Evolutionary conservation across 495 filamentous ascomycete genomes (phyloP).

Genomic region (Neurospora sp.): DNA sequence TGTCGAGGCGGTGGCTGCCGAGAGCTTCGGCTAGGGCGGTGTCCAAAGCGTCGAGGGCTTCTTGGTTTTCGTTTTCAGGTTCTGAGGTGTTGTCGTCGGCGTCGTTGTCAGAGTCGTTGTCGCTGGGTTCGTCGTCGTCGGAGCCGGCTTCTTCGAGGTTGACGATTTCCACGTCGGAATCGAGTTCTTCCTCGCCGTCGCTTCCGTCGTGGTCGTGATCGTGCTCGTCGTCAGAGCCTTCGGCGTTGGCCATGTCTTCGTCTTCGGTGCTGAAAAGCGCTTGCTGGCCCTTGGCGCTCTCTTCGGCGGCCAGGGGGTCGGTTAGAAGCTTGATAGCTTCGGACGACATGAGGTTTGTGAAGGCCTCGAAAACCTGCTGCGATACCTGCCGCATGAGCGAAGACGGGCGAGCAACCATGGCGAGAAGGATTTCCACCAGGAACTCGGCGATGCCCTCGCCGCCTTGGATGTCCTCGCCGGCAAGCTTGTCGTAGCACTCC

Average conservation of each 20-base stretch:
- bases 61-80: constrained; percentile 37
- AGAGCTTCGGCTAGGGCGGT: constrained; percentile 69
- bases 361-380: constrained; percentile 74
- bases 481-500: constrained; percentile 48
- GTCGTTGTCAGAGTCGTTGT: constrained; percentile 25
- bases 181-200: constrained; percentile 22
- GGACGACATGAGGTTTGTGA: constrained; percentile 59
- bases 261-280: constrained; percentile 73
- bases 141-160: constrained; percentile 31
- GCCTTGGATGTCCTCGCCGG: constrained; percentile 7
- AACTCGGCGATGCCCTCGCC: constrained; percentile 57
- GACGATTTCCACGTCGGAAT: constrained; percentile 36
- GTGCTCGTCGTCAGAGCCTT: constrained; percentile 23
- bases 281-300: constrained; percentile 72
- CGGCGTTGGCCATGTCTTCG: constrained; percentile 39
- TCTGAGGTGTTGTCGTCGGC: constrained; percentile 6
- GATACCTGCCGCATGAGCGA: constrained; percentile 76
- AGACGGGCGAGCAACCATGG: constrained; percentile 78
- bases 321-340: constrained; percentile 65
- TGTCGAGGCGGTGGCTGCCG: constrained; percentile 48
- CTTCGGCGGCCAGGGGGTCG: constrained; percentile 63
- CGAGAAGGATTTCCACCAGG: constrained; percentile 77
- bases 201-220: constrained; percentile 23
- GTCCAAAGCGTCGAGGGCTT: constrained; percentile 53
- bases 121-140: constrained; percentile 34